A percentile compares a stretch with the other conserved stretches of the same genome.
These are phyloP conservation scores for Chamaecrista fasciculata DNA, from an alignment of 306 rosid genomes.

Conservation along the genomic window DNA sequence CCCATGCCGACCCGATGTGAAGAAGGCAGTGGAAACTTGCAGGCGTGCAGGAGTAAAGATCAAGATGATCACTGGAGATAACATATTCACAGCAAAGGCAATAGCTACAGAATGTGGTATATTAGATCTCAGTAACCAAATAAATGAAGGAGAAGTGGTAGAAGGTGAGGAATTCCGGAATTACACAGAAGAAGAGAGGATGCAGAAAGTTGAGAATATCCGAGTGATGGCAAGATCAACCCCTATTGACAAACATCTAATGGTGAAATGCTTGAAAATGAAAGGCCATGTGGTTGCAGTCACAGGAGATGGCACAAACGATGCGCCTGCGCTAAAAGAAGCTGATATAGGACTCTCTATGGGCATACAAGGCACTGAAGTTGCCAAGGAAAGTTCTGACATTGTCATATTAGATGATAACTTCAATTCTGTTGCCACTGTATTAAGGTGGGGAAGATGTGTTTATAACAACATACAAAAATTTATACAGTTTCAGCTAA, in stretches of 20 bases:
- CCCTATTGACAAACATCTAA: constrained; percentile 77
- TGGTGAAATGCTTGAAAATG: constrained; percentile 73
- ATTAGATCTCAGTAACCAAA: constrained; percentile 29
- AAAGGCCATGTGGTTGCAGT: constrained; percentile 87
- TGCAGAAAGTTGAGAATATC: constrained; percentile 61
- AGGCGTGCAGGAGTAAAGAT: constrained; percentile 67
- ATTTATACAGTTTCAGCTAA: constrained; percentile 82
- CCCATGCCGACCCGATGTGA: constrained; percentile 69
- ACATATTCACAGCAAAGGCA: constrained; percentile 85
- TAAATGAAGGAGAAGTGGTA: constrained; percentile 45
- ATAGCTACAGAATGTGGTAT: constrained; percentile 91
- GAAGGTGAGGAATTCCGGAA: constrained; percentile 77
- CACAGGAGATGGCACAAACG: constrained; percentile 90
- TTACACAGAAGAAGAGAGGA: constrained; percentile 62
- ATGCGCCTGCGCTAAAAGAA: constrained; percentile 85
- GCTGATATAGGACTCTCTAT: constrained; percentile 91
- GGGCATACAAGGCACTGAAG: constrained; percentile 95
- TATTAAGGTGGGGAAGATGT: constrained; percentile 84
- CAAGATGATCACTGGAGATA: constrained; percentile 91
- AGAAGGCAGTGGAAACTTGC: constrained; percentile 60
- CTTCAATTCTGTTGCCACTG: constrained; percentile 75
- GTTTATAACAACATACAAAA: constrained; percentile 89
- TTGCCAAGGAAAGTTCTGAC: constrained; percentile 90
- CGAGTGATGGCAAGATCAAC: constrained; percentile 86
- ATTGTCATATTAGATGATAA: constrained; percentile 84